These are phyloP conservation scores for Rosa lucieae DNA, from an alignment of 306 rosid genomes.

Conservation along the genomic window DNA sequence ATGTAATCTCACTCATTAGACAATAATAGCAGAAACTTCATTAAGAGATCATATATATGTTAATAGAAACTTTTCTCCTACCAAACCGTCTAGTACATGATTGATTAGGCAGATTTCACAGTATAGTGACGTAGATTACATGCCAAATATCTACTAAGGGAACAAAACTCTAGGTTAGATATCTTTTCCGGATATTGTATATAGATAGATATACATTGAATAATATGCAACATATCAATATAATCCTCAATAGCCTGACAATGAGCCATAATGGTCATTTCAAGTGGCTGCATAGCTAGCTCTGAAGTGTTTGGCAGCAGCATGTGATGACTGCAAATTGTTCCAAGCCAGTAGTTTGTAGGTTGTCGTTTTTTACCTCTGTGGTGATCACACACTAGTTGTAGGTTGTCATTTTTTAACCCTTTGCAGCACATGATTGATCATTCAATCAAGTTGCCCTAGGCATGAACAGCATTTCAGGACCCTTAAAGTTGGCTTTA, in stretches of 20 bases:
- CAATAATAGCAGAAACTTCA: not conserved
- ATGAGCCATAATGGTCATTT: not conserved
- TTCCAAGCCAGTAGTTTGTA: slow-evolving; percentile 4
- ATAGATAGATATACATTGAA: not conserved
- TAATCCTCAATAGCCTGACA: not conserved
- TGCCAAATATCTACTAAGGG: not conserved
- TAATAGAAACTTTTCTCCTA: not conserved
- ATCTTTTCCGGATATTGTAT: not conserved
- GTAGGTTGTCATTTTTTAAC: not conserved
- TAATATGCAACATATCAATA: not conserved
- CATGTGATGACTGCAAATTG: slow-evolving; percentile 9
- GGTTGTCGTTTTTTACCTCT: not conserved
- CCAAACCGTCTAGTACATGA: not conserved
- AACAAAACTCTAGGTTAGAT: not conserved
- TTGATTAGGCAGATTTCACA: not conserved
- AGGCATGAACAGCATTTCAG: not conserved
- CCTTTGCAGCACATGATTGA: not conserved
- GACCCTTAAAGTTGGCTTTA: not conserved
- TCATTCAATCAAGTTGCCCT: not conserved
- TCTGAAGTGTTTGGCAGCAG: not conserved
- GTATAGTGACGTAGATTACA: not conserved
- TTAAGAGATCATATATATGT: not conserved
- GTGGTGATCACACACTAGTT: not conserved
- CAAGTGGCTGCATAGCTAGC: not conserved
- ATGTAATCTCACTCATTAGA: not conserved